Conservation (phyloP, 257 asterid species). For the Solanum microdontum region DNA sequence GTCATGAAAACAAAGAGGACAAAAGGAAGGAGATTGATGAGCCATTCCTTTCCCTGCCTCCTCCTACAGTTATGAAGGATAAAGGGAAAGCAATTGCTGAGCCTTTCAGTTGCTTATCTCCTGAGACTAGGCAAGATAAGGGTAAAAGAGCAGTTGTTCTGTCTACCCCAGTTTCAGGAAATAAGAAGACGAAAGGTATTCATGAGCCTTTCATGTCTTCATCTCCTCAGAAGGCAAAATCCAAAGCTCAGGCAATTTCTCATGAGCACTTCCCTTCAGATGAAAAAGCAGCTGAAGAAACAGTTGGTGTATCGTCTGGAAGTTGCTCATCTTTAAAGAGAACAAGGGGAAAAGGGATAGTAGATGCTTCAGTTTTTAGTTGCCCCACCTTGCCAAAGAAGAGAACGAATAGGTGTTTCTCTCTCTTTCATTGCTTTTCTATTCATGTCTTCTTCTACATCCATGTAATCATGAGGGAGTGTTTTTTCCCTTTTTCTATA, state of each 20-base stretch:
- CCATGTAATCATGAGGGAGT: not conserved
- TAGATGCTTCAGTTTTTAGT: conserved; percentile 30
- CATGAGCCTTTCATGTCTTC: not conserved
- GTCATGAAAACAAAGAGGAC: conserved; percentile 11
- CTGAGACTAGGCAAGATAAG: conserved; percentile 12
- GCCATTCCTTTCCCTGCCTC: conserved; percentile 13
- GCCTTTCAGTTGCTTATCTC: conserved; percentile 6
- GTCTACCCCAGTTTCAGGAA: not conserved
- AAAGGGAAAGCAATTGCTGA: conserved; percentile 22
- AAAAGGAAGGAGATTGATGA: conserved; percentile 13
- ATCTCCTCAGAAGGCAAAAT: not conserved
- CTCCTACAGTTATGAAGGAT: conserved; percentile 16
- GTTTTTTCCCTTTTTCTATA: not conserved
- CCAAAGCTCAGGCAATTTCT: not conserved
- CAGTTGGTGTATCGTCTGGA: not conserved
- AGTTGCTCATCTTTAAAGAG: conserved; percentile 7
- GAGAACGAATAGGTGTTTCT: conserved; percentile 17
- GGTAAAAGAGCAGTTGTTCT: conserved; percentile 12
- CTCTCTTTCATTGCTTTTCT: not conserved
- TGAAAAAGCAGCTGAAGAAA: not conserved
- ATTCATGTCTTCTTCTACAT: not conserved
- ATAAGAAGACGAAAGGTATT: not conserved
- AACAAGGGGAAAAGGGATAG: conserved; percentile 20
- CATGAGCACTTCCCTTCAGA: not conserved
- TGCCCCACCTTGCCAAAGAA: conserved; percentile 44